Conservation (phyloP, 2,329 filamentous ascomycete species). For the Arthrobotrys pseudoclavata region DNA sequence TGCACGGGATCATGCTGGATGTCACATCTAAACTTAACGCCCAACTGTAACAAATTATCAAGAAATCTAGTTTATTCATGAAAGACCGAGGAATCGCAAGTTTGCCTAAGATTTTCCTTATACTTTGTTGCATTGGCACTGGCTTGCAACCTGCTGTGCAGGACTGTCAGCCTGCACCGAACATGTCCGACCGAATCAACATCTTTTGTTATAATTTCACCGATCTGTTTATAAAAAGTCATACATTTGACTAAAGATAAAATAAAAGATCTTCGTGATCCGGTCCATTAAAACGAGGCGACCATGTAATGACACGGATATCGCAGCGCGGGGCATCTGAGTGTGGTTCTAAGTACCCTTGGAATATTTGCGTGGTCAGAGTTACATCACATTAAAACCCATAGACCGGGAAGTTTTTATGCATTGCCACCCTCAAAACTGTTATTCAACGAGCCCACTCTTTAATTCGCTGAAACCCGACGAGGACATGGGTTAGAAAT, state of each 20-base stretch:
- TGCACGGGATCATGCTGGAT: not conserved
- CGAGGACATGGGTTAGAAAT: not conserved
- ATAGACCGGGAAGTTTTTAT: not conserved
- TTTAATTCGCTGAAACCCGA: slow-evolving; percentile 11
- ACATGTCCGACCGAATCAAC: slow-evolving; percentile 17
- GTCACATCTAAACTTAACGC: not conserved
- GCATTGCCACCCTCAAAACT: slow-evolving; percentile 24
- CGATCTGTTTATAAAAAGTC: not conserved
- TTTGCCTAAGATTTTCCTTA: not conserved
- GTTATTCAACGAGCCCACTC: slow-evolving; percentile 11
- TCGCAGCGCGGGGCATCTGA: not conserved
- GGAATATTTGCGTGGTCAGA: not conserved
- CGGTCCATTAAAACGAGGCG: slow-evolving; percentile 19
- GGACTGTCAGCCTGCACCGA: slow-evolving; percentile 4
- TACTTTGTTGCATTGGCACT: slow-evolving; percentile 8
- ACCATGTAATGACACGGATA: slow-evolving; percentile 7
- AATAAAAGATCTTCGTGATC: not conserved
- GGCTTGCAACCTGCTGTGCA: not conserved
- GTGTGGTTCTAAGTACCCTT: not conserved
- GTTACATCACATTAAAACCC: slow-evolving; percentile 8
- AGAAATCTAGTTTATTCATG: not conserved
- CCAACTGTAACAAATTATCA: not conserved
- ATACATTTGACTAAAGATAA: not conserved
- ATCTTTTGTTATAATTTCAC: not conserved
- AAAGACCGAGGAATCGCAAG: slow-evolving; percentile 4